phyloP scores from a whole-genome alignment of 2,329 filamentous ascomycete species.

The Didymella lethalis region DNA sequence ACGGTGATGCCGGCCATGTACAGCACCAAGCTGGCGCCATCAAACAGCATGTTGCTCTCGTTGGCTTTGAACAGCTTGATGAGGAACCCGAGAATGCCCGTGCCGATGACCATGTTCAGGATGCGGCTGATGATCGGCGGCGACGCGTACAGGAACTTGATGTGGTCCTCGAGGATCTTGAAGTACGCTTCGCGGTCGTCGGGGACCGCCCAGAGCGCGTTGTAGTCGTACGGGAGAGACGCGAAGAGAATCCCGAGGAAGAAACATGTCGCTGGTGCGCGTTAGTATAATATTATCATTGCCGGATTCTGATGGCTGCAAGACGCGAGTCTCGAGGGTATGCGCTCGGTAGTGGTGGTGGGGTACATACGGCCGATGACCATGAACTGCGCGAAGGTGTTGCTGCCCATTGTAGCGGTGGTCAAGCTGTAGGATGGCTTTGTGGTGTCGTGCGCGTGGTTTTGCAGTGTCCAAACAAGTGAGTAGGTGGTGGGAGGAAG shows the following conservation, averaged over 20 bases:
- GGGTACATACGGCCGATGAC: slow-evolving; percentile 89
- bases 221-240: slow-evolving; percentile 94
- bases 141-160: slow-evolving; percentile 88
- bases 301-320: too few species aligned
- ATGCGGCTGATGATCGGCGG: slow-evolving; percentile 92
- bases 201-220: slow-evolving; percentile 79
- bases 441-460: slow-evolving; percentile 20
- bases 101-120: slow-evolving; percentile 89
- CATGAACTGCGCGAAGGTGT: slow-evolving; percentile 92
- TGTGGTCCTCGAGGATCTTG: slow-evolving; percentile 85
- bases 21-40: slow-evolving; percentile 73
- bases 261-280: slow-evolving; percentile 74
- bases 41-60: slow-evolving; percentile 96
- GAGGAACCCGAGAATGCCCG: slow-evolving; percentile 87
- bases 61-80: slow-evolving; percentile 93
- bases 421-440: slow-evolving; percentile 7
- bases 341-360: slow-evolving; percentile 33
- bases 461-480: slow-evolving; percentile 9
- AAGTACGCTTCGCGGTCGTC: slow-evolving; percentile 74
- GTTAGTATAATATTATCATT: slow-evolving; percentile 5
- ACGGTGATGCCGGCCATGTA: slow-evolving; percentile 89
- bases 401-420: slow-evolving; percentile 41
- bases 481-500: slow-evolving; percentile 23
- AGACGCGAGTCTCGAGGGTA: background rate
- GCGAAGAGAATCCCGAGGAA: slow-evolving; percentile 98